Base-by-base conservation (phyloP, 208 protist genomes). In the Trypanosoma vivax region DNA sequence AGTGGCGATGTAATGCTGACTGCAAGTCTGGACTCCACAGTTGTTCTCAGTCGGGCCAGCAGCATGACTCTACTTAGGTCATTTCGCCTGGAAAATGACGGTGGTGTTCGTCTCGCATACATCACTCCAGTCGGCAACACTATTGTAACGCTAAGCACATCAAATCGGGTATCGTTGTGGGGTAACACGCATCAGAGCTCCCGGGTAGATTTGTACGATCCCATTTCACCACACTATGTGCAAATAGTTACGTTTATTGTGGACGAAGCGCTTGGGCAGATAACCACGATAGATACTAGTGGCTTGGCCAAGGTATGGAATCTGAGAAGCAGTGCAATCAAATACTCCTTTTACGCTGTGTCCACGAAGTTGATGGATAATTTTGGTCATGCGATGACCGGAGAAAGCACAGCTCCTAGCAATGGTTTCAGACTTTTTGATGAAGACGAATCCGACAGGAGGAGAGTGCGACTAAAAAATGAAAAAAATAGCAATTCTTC, bases 221-320 rank as follows among this genome's bases (percentile, higher is more conserved):
- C 82, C 0, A 43, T 71, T 3, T 65, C 76, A 13, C 76, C 82
- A n/a, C 82, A 90, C 55, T 79, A 79, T 38, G 71, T 71, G 38
- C 58, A 50, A 27, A 77, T 90, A 60, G 66, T 83, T 28, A 42
- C 72, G 3, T 55, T 87, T 18, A 63, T 70, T 23, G 73, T 83
- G 21, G 78, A 79, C 52, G 75, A 83, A 23, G 62, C 64, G 30
- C 59, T 90, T 10, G 76, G 84, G 19, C 82, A 90, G 59, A 31
- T 90, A 3, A 77, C 85, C 31, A 76, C 82, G 9, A 53, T 76
- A 10, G 82, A 87, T 59, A 64, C 55, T 33, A 84, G 70, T 42
- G 76, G 73, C 9, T 78, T 76, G 53, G 70, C 76, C 43, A 90
- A 90, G 70, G 78, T 90, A 16, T 90, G 82, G 82, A 78, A 62